Conservation (phyloP, 2,329 filamentous ascomycete genomes). For the Aspergillus puulaauensis region DNA sequence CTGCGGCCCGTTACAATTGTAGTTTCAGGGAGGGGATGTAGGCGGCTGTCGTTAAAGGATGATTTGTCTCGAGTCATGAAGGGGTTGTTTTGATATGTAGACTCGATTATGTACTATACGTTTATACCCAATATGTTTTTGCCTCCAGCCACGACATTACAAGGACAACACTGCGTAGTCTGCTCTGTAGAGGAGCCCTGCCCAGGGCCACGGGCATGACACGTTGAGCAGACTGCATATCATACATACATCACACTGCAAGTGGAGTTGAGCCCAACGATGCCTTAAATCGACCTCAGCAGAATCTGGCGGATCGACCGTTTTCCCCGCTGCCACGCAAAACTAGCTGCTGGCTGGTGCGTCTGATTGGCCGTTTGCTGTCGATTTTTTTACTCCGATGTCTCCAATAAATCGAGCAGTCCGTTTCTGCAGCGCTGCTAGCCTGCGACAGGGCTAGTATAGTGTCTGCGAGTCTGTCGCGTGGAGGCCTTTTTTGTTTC, state of each 20-base stretch:
- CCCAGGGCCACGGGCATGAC: constrained; percentile 6
- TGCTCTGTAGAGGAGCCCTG: background rate
- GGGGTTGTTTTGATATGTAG: background rate
- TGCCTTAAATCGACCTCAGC: constrained; percentile 2
- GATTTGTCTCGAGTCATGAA: background rate
- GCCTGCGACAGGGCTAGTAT: background rate
- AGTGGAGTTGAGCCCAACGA: constrained; percentile 11
- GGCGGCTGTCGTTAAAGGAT: background rate
- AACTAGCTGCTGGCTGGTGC: constrained; percentile 12
- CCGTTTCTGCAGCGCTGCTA: background rate
- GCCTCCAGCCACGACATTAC: background rate
- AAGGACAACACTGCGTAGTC: too few relatives aligned
- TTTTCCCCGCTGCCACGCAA: constrained; percentile 23
- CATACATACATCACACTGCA: background rate
- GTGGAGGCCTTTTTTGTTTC: constrained; percentile 13
- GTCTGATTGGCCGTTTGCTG: constrained; percentile 15
- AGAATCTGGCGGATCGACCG: constrained; percentile 12
- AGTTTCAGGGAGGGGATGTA: constrained; percentile 14
- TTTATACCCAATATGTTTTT: background rate
- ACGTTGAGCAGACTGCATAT: constrained; percentile 15
- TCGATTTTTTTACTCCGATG: constrained; percentile 13
- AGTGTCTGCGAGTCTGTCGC: constrained; percentile 16
- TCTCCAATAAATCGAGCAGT: constrained; percentile 1
- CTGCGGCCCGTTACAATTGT: constrained; percentile 26
- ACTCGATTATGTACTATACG: background rate